Conservation (phyloP, 2,329 filamentous ascomycete genomes). For the Epichloe sibirici region DNA sequence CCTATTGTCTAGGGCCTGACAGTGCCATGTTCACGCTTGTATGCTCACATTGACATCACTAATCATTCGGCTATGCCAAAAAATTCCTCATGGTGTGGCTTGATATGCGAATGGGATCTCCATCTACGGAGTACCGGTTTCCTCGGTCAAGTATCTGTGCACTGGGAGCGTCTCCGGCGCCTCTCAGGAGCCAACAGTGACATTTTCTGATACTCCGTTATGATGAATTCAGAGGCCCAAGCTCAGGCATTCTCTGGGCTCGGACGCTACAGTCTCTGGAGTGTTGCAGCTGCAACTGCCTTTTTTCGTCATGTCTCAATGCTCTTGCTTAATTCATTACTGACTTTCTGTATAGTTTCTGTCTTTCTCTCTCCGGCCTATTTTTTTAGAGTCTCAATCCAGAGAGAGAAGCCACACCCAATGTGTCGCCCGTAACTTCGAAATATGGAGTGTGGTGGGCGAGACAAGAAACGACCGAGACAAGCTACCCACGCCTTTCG, state of each 20-base stretch:
- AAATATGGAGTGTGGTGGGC: background rate
- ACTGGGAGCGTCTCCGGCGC: background rate
- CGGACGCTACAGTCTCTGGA: background rate
- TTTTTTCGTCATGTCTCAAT: background rate
- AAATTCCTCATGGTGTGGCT: too few species aligned
- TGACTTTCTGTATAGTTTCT: too few species aligned
- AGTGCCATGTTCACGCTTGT: too few species aligned
- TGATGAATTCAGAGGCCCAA: background rate
- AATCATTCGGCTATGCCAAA: too few species aligned
- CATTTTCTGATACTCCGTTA: background rate
- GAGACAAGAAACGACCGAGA: background rate
- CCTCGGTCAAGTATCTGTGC: background rate
- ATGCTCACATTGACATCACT: too few species aligned
- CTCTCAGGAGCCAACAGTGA: background rate
- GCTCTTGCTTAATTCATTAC: background rate
- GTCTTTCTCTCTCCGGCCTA: too few species aligned
- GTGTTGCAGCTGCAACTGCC: background rate
- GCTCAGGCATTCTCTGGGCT: background rate
- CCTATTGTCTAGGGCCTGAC: too few species aligned
- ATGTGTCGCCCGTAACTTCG: too few species aligned
- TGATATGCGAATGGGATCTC: too few species aligned
- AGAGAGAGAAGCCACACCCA: too few species aligned
- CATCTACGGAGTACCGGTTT: too few species aligned
- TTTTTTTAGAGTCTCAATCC: too few species aligned
- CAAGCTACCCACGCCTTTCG: background rate